Base-by-base conservation (phyloP, 768 basidiomycete species). In the Mrakia gelida region DNA sequence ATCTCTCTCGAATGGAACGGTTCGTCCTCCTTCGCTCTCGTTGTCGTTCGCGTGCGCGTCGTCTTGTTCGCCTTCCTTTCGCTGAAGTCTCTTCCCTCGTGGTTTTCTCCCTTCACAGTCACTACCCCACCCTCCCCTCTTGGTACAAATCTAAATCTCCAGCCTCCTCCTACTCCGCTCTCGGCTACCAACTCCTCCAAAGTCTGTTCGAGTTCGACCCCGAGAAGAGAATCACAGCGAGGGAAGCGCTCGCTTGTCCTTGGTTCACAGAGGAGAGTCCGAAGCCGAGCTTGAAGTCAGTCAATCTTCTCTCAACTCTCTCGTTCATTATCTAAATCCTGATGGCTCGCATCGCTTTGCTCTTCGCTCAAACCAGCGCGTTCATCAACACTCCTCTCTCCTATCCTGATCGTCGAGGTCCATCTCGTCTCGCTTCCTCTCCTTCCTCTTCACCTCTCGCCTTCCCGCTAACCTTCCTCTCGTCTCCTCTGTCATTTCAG, bases 161-260 rank as follows among this genome's bases (percentile, higher is more conserved):
- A 38, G 13, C 84, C 82, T 13, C 89, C 88, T 59, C 77, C 72
- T 87, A 89, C 56, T 86, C 89, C 52, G 85, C 87, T 2, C 85
- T 87, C 59, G 93, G 92, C 34, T 91, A 91, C 82, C 92, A 96
- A 77, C 89, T 98, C 75, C 89, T 99, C n/a, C 88, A 88, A 18
- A 88, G 89, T 78, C 87, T 98, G 54, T 96, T 99, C 83, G 88
- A 89, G 15, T 98, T 95, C 85, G 93, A 98, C 84, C 96, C 96
- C 0, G 92, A 92, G 81, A 89, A 87, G 79, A 87, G 97, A 45
- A 88, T 98, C 61, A 94, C 91, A 0, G 94, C 95, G 0, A 88
- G 88, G 80, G 90, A 92, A 79, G 92, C 94, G 0, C 86, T 99
- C 1, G 87, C 86, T 28, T 95, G 98, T 84, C 88, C 88, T 80